Evolutionary conservation across 2,329 filamentous ascomycete genomes (phyloP).

Genomic region (Ophiosphaerella herpotricha): DNA sequence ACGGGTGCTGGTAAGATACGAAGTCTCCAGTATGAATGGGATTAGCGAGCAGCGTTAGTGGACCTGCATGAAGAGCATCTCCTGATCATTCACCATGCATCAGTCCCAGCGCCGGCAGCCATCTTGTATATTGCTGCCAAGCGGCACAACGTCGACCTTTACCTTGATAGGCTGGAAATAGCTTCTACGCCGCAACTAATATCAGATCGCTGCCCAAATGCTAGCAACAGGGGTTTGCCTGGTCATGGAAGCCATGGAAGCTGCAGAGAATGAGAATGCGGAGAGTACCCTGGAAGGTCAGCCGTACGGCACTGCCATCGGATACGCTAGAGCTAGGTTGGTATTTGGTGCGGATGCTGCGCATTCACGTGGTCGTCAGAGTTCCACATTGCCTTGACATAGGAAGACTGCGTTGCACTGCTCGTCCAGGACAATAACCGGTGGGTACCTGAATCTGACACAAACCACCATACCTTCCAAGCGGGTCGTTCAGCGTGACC

Average conservation of each 20-base stretch:
- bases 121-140: slow-evolving; percentile 33
- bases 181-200: slow-evolving; percentile 28
- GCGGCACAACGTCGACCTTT: slow-evolving; percentile 11
- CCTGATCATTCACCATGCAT: slow-evolving; percentile 23
- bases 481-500: background rate
- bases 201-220: slow-evolving; percentile 31
- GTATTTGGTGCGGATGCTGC: background rate
- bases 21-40: slow-evolving; percentile 20
- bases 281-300: background rate
- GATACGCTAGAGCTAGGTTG: too few species aligned
- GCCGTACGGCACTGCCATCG: background rate
- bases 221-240: slow-evolving; percentile 18
- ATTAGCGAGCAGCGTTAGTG: slow-evolving; percentile 28
- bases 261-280: slow-evolving; percentile 26
- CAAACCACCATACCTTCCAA: background rate
- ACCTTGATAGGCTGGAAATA: slow-evolving; percentile 24
- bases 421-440: slow-evolving; percentile 11
- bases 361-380: too few species aligned
- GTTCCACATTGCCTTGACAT: background rate
- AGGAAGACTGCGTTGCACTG: background rate
- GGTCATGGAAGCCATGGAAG: slow-evolving; percentile 30
- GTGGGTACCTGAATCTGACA: slow-evolving; percentile 17
- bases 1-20: slow-evolving; percentile 15
- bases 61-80: slow-evolving; percentile 39
- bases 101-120: slow-evolving; percentile 22